Conservation (phyloP, 2,329 filamentous ascomycete species). For the Fusarium sp. region DNA sequence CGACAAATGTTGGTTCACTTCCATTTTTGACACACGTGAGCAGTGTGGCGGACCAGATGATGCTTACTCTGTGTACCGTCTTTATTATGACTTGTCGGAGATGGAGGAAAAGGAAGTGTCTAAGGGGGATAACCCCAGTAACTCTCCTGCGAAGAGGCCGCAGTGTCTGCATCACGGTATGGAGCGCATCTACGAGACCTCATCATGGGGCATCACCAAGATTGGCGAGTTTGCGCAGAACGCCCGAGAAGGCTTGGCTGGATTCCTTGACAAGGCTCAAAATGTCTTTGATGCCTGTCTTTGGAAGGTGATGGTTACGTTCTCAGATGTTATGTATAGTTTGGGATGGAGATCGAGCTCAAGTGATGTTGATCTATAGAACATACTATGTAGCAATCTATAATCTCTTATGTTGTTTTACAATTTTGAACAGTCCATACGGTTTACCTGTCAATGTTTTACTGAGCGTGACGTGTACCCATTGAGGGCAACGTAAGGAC, state of each 20-base stretch:
- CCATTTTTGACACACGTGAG: not conserved
- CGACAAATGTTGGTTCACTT: not conserved
- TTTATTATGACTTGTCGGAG: not conserved
- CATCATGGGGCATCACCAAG: not conserved
- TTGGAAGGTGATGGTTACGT: not conserved
- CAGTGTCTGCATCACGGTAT: not conserved
- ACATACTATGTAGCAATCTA: not conserved
- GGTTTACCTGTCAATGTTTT: not conserved
- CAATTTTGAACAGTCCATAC: not conserved
- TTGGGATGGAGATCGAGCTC: not conserved
- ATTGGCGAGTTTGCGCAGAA: not conserved
- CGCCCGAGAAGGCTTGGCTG: not conserved
- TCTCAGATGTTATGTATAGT: not conserved
- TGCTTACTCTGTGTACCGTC: not conserved
- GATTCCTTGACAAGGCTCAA: slow-evolving; percentile 2
- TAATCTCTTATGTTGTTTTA: not conserved
- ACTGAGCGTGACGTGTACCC: fast-evolving
- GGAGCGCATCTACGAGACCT: not conserved
- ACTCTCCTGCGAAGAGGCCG: not conserved
- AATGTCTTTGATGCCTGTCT: slow-evolving; percentile 1
- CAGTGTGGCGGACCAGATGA: not conserved
- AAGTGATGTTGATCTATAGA: not conserved
- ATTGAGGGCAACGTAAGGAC: fast-evolving
- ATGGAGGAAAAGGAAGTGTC: not conserved
- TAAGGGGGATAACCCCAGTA: not conserved